phyloP scores from a whole-genome alignment of 305 asterid genomes.

The Striga hermonthica region DNA sequence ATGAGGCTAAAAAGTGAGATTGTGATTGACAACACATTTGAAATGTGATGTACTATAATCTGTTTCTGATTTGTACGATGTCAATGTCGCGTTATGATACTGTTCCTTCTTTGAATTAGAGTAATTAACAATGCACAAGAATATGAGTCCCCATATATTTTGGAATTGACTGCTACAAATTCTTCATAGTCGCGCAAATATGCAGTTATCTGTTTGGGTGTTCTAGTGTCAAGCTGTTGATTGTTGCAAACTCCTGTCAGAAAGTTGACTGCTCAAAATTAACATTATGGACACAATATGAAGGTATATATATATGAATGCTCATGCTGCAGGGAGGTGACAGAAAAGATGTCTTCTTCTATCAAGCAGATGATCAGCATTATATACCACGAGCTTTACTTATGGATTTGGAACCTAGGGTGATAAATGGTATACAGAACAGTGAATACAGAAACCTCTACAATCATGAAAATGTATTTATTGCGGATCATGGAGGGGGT shows the following conservation, averaged over 20 bases:
- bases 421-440: conserved; percentile 90
- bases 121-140: not conserved
- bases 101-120: not conserved
- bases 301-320: not conserved
- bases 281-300: not conserved
- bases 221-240: not conserved
- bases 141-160: not conserved
- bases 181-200: not conserved
- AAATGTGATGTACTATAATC: not conserved
- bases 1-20: not conserved
- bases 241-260: not conserved
- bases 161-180: not conserved
- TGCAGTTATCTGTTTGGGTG: not conserved
- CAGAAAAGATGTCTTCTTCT: conserved; percentile 95
- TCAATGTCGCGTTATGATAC: not conserved
- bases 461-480: conserved; percentile 91
- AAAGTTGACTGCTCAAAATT: not conserved
- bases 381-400: conserved; percentile 91
- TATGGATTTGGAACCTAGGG: conserved; percentile 99
- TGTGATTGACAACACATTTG: not conserved
- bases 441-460: conserved; percentile 93
- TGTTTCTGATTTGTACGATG: not conserved
- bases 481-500: conserved; percentile 95
- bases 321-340: conserved; percentile 80
- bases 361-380: conserved; percentile 99